Percentiles rank a stretch among this genome's conserved stretches.
Evolutionary conservation across 768 basidiomycete genomes (phyloP).

Genomic region (Xerocomellus intermedius): DNA sequence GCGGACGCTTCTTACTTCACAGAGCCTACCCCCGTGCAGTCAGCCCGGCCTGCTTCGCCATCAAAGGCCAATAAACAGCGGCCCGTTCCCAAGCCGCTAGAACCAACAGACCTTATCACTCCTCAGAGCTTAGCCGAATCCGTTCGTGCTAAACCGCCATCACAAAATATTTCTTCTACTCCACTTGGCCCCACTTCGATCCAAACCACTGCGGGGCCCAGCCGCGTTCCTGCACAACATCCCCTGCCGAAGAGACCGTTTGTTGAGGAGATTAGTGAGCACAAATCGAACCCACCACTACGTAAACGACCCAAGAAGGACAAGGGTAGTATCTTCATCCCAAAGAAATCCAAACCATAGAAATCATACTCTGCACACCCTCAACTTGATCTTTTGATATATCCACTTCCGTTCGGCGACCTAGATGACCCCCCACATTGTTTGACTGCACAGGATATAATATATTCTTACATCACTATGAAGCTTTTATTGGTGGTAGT

Average conservation of each 20-base stretch:
- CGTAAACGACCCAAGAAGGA: slow-evolving; percentile 34
- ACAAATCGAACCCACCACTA: slow-evolving; percentile 27
- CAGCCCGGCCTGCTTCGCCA: slow-evolving; percentile 20
- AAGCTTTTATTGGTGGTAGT: slow-evolving; percentile 56
- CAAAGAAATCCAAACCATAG: slow-evolving; percentile 47
- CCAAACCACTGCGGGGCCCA: neutral
- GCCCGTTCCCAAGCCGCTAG: slow-evolving; percentile 9
- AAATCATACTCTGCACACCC: neutral
- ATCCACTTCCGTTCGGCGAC: neutral
- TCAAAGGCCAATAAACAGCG: slow-evolving; percentile 24
- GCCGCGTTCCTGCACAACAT: slow-evolving; percentile 9
- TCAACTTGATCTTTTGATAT: neutral
- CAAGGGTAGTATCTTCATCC: slow-evolving; percentile 55
- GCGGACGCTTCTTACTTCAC: slow-evolving; percentile 41
- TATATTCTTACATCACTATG: slow-evolving; percentile 21
- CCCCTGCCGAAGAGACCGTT: slow-evolving; percentile 22
- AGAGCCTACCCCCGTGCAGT: slow-evolving; percentile 17
- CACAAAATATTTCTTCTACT: slow-evolving; percentile 8
- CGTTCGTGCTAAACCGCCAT: slow-evolving; percentile 24
- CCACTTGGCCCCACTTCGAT: neutral
- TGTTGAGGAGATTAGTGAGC: slow-evolving; percentile 17
- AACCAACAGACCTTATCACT: slow-evolving; percentile 38
- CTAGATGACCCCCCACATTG: slow-evolving; percentile 7
- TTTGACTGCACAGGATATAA: slow-evolving; percentile 8
- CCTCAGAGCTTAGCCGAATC: slow-evolving; percentile 37